Evolutionary conservation across 345 rosid species (phyloP).

Genomic region (Lepidium sativum): DNA sequence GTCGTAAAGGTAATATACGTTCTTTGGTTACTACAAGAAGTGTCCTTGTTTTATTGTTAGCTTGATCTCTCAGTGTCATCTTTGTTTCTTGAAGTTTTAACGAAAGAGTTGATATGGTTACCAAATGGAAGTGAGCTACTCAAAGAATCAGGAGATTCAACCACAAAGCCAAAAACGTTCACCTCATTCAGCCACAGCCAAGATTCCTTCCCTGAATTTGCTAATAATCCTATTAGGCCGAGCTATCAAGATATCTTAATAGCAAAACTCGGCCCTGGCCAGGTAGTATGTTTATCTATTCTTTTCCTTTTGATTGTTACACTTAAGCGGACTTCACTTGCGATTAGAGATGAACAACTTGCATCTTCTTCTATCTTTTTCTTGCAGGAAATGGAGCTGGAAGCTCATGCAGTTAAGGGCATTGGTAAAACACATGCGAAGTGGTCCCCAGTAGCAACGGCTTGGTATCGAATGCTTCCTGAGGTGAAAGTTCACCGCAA

Average conservation of each 20-base stretch:
- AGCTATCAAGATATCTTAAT: slow-evolving; percentile 48
- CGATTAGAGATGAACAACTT: background rate
- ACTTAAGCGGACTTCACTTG: background rate
- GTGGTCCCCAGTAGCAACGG: slow-evolving; percentile 96
- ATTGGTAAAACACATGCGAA: slow-evolving; percentile 88
- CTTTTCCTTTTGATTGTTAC: background rate
- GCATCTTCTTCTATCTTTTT: background rate
- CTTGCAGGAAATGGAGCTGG: slow-evolving; percentile 82
- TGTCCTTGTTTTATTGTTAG: background rate
- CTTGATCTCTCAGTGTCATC: background rate
- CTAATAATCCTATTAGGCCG: slow-evolving; percentile 40
- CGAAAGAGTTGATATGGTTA: slow-evolving; percentile 69
- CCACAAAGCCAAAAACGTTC: slow-evolving; percentile 54
- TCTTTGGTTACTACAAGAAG: background rate
- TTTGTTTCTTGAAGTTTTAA: slow-evolving; percentile 45
- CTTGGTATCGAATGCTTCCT: slow-evolving; percentile 97
- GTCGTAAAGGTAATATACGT: slow-evolving; percentile 47
- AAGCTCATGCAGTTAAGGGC: slow-evolving; percentile 96
- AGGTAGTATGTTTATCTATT: slow-evolving; percentile 34
- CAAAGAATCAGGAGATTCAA: slow-evolving; percentile 46
- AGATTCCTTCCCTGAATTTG: slow-evolving; percentile 48
- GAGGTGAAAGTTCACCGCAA: slow-evolving; percentile 46
- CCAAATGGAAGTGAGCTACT: slow-evolving; percentile 74
- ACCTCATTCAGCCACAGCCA: slow-evolving; percentile 65
- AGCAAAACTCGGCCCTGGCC: slow-evolving; percentile 81